A percentile compares a stretch with the other conserved stretches of the same genome.
These are phyloP conservation scores for Boletus bicolor DNA, from an alignment of 768 basidiomycete species.

Conservation along the genomic window DNA sequence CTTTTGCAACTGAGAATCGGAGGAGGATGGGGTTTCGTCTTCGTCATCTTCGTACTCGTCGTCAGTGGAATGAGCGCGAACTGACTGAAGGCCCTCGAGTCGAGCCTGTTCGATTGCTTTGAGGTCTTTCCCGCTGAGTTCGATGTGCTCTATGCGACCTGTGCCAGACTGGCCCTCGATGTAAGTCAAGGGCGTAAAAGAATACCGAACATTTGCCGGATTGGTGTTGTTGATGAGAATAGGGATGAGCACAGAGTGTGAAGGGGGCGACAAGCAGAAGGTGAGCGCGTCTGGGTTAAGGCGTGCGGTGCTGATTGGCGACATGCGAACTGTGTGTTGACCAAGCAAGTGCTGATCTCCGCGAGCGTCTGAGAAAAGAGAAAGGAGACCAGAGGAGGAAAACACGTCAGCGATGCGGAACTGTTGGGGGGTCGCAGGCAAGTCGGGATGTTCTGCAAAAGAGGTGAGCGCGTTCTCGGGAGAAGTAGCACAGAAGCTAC, in stretches of 20 bases:
- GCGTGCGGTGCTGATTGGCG: conserved; percentile 89
- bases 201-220: conserved; percentile 69
- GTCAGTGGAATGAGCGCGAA: conserved; percentile 44
- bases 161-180: conserved; percentile 37
- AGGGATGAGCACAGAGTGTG: conserved; percentile 65
- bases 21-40: conserved; percentile 27
- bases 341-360: conserved; percentile 69
- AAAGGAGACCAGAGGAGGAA: conserved; percentile 48
- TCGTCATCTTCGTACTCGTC: conserved; percentile 72
- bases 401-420: conserved; percentile 50
- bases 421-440: conserved; percentile 43
- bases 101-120: conserved; percentile 63
- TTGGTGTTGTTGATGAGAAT: conserved; percentile 88
- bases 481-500: conserved; percentile 23
- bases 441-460: conserved; percentile 32
- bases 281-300: conserved; percentile 74
- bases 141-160: conserved; percentile 49
- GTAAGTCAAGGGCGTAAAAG: conserved; percentile 61
- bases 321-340: conserved; percentile 88
- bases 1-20: conserved; percentile 55
- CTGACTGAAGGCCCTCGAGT: conserved; percentile 46
- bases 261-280: conserved; percentile 65
- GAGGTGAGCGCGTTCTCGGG: conserved; percentile 2
- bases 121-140: conserved; percentile 61
- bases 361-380: conserved; percentile 35